phyloP scores from a whole-genome alignment of 805 yeast genomes.

The Cyberlindnera nakhonratchasimensis region DNA sequence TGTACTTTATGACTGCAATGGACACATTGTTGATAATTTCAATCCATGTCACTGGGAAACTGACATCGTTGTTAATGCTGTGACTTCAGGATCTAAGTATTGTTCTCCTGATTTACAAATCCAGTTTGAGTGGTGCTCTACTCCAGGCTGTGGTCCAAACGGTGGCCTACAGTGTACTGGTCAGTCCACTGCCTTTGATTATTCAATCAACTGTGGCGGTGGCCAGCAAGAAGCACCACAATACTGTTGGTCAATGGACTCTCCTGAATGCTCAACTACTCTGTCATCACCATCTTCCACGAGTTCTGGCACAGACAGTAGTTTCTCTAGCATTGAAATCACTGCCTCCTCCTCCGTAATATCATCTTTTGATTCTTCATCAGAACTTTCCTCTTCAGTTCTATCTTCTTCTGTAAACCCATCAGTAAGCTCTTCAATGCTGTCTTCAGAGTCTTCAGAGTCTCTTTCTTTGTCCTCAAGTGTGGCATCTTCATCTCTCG shows the following conservation, averaged over 20 bases:
- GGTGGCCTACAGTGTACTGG: too few species aligned
- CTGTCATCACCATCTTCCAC: too few species aligned
- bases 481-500: too few species aligned
- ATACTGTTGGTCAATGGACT: not conserved
- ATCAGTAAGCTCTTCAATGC: not conserved
- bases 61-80: constrained; percentile 1
- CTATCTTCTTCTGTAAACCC: not conserved
- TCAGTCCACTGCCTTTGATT: not conserved
- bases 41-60: not conserved
- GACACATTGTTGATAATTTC: not conserved
- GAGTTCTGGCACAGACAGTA: too few species aligned
- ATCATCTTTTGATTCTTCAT: not conserved
- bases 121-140: constrained; percentile 1
- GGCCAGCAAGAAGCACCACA: not conserved
- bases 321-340: too few species aligned
- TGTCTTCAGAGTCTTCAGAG: not conserved
- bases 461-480: too few species aligned
- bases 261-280: not conserved
- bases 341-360: not conserved
- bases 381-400: not conserved
- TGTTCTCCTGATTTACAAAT: not conserved
- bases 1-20: not conserved
- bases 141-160: not conserved
- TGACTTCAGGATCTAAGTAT: too few species aligned
- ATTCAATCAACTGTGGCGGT: not conserved